Evolutionary conservation across 306 rosid genomes (phyloP), one percentile per base, ranked within the genome.

Genomic region (Canavalia gladiata): DNA sequence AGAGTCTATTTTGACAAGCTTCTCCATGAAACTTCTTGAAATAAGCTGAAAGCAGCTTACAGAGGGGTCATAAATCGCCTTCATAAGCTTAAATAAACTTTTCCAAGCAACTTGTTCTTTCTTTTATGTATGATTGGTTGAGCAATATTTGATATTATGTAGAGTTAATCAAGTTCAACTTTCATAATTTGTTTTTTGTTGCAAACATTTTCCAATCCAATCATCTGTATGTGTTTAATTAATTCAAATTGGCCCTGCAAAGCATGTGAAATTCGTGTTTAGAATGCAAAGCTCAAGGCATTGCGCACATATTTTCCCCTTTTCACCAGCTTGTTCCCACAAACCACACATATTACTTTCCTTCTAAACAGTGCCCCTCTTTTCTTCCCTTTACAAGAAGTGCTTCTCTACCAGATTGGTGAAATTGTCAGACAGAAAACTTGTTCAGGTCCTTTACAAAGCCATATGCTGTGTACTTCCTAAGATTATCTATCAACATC

Each of bases 111-210:
- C 7, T 13, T 29, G 55, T n/a, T 33, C n/a, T 51, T 18, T 41
- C 5, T 18, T 49, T 76, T 51, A 11, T 52, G 62, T 12, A 28
- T 78, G 76, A 42, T 41, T 43, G 75, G 75, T 45, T 66, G 55
- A 57, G 81, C 49, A 30, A n/a, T 68, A 47, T 8, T 63, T 79
- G 52, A 46, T 59, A 57, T 57, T 18, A 56, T 9, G 29, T 51
- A 28, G 74, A 37, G 56, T 72, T 63, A 63, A 71, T 35, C 33
- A 3, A 28, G 75, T 7, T 68, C 51, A 11, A 12, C 30, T 43
- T 45, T 62, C 29, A n/a, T 75, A 9, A 42, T 52, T 69, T 43
- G 9, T 10, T 82, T 75, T 74, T 50, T n/a, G 1, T 72, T 54
- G 70, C 64, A 63, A 29, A n/a, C 8, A 30, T 41, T 71, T 62